A percentile compares a stretch with the other conserved stretches of the same genome.
Evolutionary conservation across 2,329 filamentous ascomycete species (phyloP).

Genomic region (Sclerotinia minor): DNA sequence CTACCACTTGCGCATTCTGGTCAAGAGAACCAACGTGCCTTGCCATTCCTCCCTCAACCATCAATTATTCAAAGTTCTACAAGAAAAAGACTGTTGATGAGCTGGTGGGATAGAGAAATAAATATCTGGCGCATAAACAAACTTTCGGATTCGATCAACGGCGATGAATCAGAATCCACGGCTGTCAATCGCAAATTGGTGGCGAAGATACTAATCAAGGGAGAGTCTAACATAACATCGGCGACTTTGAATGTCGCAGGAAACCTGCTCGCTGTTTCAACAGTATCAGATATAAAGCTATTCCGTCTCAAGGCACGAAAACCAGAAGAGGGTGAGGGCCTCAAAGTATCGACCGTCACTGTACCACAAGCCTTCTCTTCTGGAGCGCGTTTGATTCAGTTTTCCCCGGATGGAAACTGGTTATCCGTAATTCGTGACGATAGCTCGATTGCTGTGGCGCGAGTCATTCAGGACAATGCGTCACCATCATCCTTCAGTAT

Average conservation of each 20-base stretch:
- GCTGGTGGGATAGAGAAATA: slow-evolving; percentile 90
- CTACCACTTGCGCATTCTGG: slow-evolving; percentile 76
- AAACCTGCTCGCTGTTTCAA: slow-evolving; percentile 73
- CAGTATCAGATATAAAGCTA: slow-evolving; percentile 70
- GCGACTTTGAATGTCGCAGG: slow-evolving; percentile 71
- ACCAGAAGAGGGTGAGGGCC: slow-evolving; percentile 54
- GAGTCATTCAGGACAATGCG: slow-evolving; percentile 44
- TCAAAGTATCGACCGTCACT: slow-evolving; percentile 71
- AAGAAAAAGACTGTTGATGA: slow-evolving; percentile 72
- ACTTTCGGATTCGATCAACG: slow-evolving; percentile 24
- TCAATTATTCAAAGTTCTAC: slow-evolving; percentile 72
- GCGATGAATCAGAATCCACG: slow-evolving; percentile 47
- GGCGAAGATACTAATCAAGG: slow-evolving; percentile 66
- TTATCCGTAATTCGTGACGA: slow-evolving; percentile 64
- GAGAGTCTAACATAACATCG: slow-evolving; percentile 81
- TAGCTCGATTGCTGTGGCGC: slow-evolving; percentile 56
- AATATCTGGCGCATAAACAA: slow-evolving; percentile 70
- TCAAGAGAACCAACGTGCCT: slow-evolving; percentile 75
- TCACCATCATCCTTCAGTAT: slow-evolving; percentile 46
- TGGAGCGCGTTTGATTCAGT: slow-evolving; percentile 68
- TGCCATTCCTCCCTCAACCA: slow-evolving; percentile 81
- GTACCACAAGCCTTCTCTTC: slow-evolving; percentile 58
- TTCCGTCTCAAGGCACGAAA: slow-evolving; percentile 65
- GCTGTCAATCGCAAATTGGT: slow-evolving; percentile 61
- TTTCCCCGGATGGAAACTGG: slow-evolving; percentile 72